Evolutionary conservation across 305 asterid genomes (phyloP).

Genomic region (Rubia peregrina): DNA sequence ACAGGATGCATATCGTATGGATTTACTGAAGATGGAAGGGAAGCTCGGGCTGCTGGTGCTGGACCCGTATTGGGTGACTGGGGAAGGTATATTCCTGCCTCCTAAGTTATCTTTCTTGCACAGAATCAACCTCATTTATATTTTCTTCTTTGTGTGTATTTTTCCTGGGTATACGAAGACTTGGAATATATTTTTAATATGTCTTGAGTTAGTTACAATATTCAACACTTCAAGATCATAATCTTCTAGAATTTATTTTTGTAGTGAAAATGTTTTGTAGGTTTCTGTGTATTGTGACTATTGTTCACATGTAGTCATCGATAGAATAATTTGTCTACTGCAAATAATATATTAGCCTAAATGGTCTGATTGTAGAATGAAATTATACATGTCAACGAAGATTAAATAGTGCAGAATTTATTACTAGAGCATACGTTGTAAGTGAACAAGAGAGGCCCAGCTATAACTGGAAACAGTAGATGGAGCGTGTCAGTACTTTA

Average conservation of each 20-base stretch:
- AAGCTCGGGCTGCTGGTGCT: constrained; percentile 96
- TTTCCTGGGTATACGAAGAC: neutral
- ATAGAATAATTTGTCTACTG: neutral
- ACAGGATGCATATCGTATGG: constrained; percentile 96
- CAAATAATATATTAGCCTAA: neutral
- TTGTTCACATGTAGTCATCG: neutral
- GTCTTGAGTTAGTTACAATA: too few species aligned
- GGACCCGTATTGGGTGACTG: constrained; percentile 97
- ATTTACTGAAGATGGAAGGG: constrained; percentile 76
- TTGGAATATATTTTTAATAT: neutral
- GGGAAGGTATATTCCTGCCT: constrained; percentile 66
- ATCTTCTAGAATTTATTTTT: neutral
- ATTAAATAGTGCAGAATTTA: neutral
- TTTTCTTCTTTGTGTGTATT: neutral
- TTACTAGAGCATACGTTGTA: neutral
- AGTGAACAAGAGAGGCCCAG: neutral
- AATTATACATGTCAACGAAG: neutral
- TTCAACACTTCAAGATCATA: neutral
- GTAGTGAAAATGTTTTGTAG: neutral
- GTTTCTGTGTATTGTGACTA: neutral
- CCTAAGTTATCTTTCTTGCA: constrained; percentile 9
- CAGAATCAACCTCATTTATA: neutral
- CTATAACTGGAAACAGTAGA: neutral
- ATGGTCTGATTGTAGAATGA: constrained; percentile 4
- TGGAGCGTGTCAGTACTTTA: neutral